Base-by-base conservation (phyloP, 352 stramenopile genomes). In the Phytophthora tentaculata region DNA sequence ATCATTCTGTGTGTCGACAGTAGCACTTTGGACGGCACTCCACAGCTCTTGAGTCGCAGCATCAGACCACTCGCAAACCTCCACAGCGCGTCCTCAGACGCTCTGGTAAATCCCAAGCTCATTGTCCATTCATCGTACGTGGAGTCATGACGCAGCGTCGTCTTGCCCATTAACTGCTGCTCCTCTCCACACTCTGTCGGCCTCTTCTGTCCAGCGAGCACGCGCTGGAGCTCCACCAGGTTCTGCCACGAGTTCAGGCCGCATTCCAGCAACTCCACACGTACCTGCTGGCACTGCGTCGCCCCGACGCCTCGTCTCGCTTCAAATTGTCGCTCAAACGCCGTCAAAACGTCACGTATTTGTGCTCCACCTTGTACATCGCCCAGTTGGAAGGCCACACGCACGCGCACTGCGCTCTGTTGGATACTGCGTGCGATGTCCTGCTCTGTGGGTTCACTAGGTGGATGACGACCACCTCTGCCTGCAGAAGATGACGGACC, bases 161-260 rank as follows among this genome's bases (percentile, higher is more conserved):
- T 64, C 19, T 59, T 68, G 0, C 47, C 43, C 24, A 59, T 53
- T 14, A 88, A 45, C 22, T 61, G 29, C 35, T 54, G 12, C 23
- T 56, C 26, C 8, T 67, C 24, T 5, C 43, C 26, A 22, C 32
- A 23, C 20, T 64, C n/a, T 16, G 1, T 41, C 5, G 76, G 78
- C 12, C 71, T 73, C 47, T 74, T 71, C 3, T 81, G 62, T 7
- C 32, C 57, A 17, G 72, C 61, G 2, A 91, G 10, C 14, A 79
- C 58, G 13, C 76, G 77, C 55, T 91, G 65, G 7, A 89, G 69
- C 58, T 73, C 68, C 39, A 89, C 64, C 14, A 85, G 61, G 13
- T 88, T 48, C 41, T 84, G 64, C 79, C 76, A 90, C 47, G 74
- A 63, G 20, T 78, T 76, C 26, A 88, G 13, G 0, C 80, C 80